These are phyloP conservation scores for Grammothele lineata DNA, from an alignment of 768 basidiomycete genomes.

Conservation along the genomic window DNA sequence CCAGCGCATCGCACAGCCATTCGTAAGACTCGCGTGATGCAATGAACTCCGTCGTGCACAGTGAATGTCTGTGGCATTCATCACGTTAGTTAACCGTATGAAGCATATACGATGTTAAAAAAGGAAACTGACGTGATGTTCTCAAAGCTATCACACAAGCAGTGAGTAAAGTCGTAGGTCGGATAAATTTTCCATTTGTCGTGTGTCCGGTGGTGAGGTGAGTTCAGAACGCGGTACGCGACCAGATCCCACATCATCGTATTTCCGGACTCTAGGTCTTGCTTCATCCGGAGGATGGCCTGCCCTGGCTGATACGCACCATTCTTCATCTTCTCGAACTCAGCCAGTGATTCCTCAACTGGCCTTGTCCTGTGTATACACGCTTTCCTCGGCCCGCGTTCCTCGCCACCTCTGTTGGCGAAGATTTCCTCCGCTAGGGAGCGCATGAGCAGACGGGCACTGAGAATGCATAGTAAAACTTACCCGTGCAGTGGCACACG, in stretches of 20 bases:
- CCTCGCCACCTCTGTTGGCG: conserved; percentile 77
- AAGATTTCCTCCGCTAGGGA: conserved; percentile 86
- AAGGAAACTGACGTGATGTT: conserved; percentile 84
- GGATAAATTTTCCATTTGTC: conserved; percentile 97
- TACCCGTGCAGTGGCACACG: conserved; percentile 94
- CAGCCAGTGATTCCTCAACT: conserved; percentile 76
- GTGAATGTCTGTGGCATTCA: conserved; percentile 72
- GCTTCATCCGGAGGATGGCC: conserved; percentile 95
- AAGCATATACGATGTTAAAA: background rate
- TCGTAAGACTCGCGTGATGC: conserved; percentile 96
- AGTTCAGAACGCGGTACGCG: conserved; percentile 88
- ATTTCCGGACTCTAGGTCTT: conserved; percentile 87
- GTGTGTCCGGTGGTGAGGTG: conserved; percentile 89
- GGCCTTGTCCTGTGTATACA: conserved; percentile 88
- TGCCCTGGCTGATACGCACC: conserved; percentile 90
- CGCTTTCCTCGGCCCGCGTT: conserved; percentile 72
- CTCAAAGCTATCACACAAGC: conserved; percentile 96
- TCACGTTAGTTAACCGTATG: background rate
- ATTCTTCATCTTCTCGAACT: conserved; percentile 90
- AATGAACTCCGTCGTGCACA: conserved; percentile 96
- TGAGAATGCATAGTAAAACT: conserved; percentile 26
- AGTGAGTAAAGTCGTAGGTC: conserved; percentile 98
- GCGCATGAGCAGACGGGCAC: background rate
- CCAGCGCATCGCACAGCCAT: conserved; percentile 97
- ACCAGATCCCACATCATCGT: conserved; percentile 99